Conservation (phyloP, 257 asterid genomes). For the Solanum rostratum region DNA sequence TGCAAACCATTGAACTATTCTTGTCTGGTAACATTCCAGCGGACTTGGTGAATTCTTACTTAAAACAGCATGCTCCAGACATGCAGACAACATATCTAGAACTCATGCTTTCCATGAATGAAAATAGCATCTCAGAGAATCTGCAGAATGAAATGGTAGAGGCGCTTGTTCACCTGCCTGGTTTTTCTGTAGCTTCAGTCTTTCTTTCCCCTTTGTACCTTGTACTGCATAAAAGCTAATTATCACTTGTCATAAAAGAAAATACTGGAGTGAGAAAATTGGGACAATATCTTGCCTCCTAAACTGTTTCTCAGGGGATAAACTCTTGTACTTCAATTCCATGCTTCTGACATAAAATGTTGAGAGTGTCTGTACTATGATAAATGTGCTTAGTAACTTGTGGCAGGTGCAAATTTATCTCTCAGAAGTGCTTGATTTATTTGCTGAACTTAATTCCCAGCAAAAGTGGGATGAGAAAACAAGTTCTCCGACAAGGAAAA, state of each 20-base stretch:
- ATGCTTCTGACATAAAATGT: neutral
- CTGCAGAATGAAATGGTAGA: slow-evolving; percentile 99
- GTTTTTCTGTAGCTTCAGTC: slow-evolving; percentile 9
- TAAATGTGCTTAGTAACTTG: neutral
- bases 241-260: too few relatives aligned
- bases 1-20: slow-evolving; percentile 86
- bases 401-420: slow-evolving; percentile 90
- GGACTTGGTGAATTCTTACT: slow-evolving; percentile 81
- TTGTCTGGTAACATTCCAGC: slow-evolving; percentile 97
- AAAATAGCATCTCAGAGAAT: slow-evolving; percentile 66
- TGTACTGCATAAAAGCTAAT: neutral
- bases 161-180: neutral
- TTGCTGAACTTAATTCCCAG: slow-evolving; percentile 59
- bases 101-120: slow-evolving; percentile 89
- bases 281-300: neutral
- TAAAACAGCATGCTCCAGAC: slow-evolving; percentile 89
- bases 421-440: slow-evolving; percentile 92
- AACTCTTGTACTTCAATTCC: neutral
- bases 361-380: neutral
- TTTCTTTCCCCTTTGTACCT: neutral
- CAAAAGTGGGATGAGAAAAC: slow-evolving; percentile 85
- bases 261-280: neutral
- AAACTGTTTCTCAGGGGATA: neutral
- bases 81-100: slow-evolving; percentile 94
- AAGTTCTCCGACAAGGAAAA: slow-evolving; percentile 76